Evolutionary conservation across 2,329 filamentous ascomycete genomes (phyloP), one percentile per base, ranked within the genome.

Genomic region (Aspergillus fijiensis): DNA sequence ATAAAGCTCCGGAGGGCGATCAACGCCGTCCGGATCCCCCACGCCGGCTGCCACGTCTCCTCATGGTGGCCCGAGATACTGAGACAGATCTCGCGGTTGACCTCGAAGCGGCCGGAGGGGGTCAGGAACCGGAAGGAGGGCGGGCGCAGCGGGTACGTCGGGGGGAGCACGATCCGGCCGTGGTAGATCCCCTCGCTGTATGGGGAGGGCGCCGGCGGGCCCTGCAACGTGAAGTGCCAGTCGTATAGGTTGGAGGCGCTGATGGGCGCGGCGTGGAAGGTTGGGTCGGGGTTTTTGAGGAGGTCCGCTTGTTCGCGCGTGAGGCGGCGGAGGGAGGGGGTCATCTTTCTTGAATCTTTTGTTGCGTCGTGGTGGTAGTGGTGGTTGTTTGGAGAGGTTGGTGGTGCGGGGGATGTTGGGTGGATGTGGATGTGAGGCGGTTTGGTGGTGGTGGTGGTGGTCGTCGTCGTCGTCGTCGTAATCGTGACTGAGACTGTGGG

Each of bases 161-260:
- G 85, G 1, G 95, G 95, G 1, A 99, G 87, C 45, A 93, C 85
- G 74, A 99, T 98, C 71, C 94, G 92, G 60, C 95, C 95, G 77
- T 99, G 95, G 80, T 98, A 99, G 70, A 97, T 85, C 51, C 95
- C 95, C 33, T 83, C 80, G 49, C 87, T 86, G 78, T 93, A 97
- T 42, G 88, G 86, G 0, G 92, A 93, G 19, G 85, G 84, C 33
- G 85, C 82, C 0, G 94, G 94, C 0, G 94, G 93, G 0, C 95
- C 95, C 55, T 89, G 87, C n/a, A 99, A 83, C 0, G 95, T 99
- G 79, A 98, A 99, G 81, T 99, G 95, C 95, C 95, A 99, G 78
- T 98, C 93, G 79, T 96, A 96, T 57, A 99, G 87, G 77, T 98
- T 92, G 33, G 86, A 83, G 73, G 98, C 94, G 63, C 94, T 86